phyloP scores from a whole-genome alignment of 2,329 filamentous ascomycete genomes.

The Botrytis tulipae region DNA sequence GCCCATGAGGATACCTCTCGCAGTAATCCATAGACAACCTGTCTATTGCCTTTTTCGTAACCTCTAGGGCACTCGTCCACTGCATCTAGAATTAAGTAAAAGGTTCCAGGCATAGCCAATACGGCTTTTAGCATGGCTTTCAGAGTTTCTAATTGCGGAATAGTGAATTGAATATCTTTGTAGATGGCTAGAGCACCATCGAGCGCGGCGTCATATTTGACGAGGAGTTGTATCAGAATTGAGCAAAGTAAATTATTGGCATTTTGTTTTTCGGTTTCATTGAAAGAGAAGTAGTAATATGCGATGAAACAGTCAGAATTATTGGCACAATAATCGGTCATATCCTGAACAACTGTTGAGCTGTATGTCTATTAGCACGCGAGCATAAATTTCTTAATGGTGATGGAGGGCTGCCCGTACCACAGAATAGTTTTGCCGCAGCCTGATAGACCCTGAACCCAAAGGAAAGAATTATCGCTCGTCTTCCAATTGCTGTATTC shows the following conservation, averaged over 20 bases:
- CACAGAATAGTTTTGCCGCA: conserved; percentile 6
- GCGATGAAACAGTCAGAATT: background rate
- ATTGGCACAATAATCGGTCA: background rate
- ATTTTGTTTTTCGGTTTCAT: background rate
- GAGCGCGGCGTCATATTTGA: background rate
- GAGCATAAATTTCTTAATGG: background rate
- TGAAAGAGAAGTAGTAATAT: conserved; percentile 14
- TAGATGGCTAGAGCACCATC: background rate
- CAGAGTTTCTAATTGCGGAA: background rate
- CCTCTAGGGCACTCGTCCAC: background rate
- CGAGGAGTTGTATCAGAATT: background rate
- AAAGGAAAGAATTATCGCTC: background rate
- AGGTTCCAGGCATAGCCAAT: background rate
- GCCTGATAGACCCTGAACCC: conserved; percentile 6
- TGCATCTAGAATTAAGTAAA: background rate
- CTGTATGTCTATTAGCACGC: background rate
- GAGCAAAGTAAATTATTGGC: background rate
- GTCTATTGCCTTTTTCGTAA: background rate
- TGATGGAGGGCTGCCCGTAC: background rate
- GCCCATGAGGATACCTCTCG: background rate
- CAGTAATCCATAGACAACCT: background rate
- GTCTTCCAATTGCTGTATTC: background rate
- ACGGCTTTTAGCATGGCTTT: conserved; percentile 5
- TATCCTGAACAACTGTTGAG: conserved; percentile 1
- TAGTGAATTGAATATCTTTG: background rate